Evolutionary conservation across 2,329 filamentous ascomycete genomes (phyloP), one percentile per base, ranked within the genome.

Genomic region (Sclerotinia nivalis): DNA sequence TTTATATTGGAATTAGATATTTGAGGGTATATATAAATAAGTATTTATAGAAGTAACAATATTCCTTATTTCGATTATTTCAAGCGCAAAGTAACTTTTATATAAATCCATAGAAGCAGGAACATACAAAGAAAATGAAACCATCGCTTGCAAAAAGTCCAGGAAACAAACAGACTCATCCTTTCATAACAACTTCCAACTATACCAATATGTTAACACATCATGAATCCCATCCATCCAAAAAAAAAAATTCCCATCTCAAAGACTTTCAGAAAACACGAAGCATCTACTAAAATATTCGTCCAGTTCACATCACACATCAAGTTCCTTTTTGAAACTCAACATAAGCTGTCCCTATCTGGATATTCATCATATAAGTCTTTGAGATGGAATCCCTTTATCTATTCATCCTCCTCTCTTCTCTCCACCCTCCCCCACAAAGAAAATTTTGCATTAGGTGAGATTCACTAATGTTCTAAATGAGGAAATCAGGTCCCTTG

Each of bases 251-350:
- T 40, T 15, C 40, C 20, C 15, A 49, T 60, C 65, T 69, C 72
- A 75, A 69, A 72, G 43, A 55, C 52, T 80, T 80, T 83, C 83
- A 96, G 93, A 89, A 87, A 84, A 85, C 82, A 91, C 93, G 89
- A 94, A 91, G 93, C 92, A 97, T 98, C 95, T 99, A 99, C 96
- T 97, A 99, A 97, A 96, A 97, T 96, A 91, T 87, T 93, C 90
- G 93, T 90, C 90, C 91, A 89, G 88, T 86, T 93, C 85, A 88
- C 92, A 94, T 96, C 94, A 98, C 85, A 85, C 93, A 92, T 93
- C 83, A 78, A 80, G 37, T 62, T 50, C 31, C 60, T 64, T 64
- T 64, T 50, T 52, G 60, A 9, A 64, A 52, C 60, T 25, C 77
- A 85, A 91, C 91, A 95, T 97, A 92, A 93, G 95, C 89, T 98